Conservation (phyloP, 208 protist genomes). For the Crithidia fasciculata region DNA sequence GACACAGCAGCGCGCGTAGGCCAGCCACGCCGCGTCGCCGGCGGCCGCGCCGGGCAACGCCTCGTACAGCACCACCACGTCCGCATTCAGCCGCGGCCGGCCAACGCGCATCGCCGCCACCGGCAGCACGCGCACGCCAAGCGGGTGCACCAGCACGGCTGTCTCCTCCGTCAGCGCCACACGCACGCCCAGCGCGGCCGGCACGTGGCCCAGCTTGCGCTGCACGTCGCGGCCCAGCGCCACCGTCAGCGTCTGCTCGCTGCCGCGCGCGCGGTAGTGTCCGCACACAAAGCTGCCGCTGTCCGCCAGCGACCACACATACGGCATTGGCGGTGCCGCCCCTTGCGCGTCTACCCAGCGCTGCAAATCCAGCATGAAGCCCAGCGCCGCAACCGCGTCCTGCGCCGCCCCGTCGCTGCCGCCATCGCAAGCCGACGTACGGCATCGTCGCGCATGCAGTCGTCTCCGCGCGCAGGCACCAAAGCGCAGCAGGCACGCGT, state of each 20-base stretch:
- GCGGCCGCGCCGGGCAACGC: conserved; percentile 19
- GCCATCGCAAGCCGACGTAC: no score
- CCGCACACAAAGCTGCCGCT: conserved; percentile 27
- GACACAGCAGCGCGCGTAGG: conserved; percentile 21
- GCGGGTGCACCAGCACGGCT: conserved; percentile 30
- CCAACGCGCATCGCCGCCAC: conserved; percentile 33
- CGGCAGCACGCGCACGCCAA: conserved; percentile 30
- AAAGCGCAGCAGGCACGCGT: conserved; percentile 8
- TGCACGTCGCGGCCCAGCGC: conserved; percentile 35
- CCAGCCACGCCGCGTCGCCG: conserved; percentile 24
- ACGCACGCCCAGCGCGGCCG: conserved; percentile 21
- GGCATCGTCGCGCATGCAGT: not conserved
- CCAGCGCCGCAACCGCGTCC: conserved; percentile 15
- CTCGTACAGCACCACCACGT: conserved; percentile 37
- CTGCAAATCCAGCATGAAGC: conserved; percentile 27
- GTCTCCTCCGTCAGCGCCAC: conserved; percentile 48
- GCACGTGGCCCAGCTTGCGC: conserved; percentile 28
- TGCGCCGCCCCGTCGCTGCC: not conserved
- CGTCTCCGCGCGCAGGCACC: conserved; percentile 7
- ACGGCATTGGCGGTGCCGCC: not conserved
- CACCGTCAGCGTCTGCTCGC: conserved; percentile 27
- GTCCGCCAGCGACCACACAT: conserved; percentile 31
- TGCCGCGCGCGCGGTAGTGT: conserved; percentile 12
- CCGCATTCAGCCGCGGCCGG: conserved; percentile 1
- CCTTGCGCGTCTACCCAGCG: conserved; percentile 4